Conservation (phyloP, 495 filamentous ascomycete genomes). For the Penicillium subrubescens region DNA sequence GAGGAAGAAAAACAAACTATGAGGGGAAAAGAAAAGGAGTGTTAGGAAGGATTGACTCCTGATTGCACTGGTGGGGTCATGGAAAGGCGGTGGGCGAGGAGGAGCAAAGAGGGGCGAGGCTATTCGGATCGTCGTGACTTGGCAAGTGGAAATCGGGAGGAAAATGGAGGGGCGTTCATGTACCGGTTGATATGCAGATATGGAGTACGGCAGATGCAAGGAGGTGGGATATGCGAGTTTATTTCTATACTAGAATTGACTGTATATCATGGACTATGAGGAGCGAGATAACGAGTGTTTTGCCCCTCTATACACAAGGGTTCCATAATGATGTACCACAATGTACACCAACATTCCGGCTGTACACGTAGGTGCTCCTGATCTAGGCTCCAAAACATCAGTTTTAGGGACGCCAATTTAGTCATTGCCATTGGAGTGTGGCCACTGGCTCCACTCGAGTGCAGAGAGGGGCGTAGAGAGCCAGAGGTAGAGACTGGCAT, state of each 20-base stretch:
- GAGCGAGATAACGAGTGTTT: background rate
- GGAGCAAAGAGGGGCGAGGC: conserved; percentile 35
- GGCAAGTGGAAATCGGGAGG: background rate
- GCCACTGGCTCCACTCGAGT: background rate
- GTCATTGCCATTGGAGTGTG: background rate
- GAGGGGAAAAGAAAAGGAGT: conserved; percentile 12
- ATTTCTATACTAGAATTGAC: background rate
- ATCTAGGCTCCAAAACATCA: background rate
- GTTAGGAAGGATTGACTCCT: conserved; percentile 19
- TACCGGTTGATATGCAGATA: background rate
- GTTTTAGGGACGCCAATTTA: background rate
- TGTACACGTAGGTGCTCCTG: background rate
- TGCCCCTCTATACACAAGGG: background rate
- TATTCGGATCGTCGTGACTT: conserved; percentile 26
- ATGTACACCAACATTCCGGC: background rate
- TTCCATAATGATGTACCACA: background rate
- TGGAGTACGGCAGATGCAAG: background rate
- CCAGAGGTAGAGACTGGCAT: too few relatives aligned
- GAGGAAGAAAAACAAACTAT: conserved; percentile 1
- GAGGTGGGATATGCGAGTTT: background rate
- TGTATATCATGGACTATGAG: background rate
- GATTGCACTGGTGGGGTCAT: conserved; percentile 40
- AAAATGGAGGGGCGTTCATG: background rate
- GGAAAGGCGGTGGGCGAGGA: conserved; percentile 53
- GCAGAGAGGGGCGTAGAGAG: background rate